Conservation (phyloP, 257 asterid species). For the Fraxinus anomala region DNA sequence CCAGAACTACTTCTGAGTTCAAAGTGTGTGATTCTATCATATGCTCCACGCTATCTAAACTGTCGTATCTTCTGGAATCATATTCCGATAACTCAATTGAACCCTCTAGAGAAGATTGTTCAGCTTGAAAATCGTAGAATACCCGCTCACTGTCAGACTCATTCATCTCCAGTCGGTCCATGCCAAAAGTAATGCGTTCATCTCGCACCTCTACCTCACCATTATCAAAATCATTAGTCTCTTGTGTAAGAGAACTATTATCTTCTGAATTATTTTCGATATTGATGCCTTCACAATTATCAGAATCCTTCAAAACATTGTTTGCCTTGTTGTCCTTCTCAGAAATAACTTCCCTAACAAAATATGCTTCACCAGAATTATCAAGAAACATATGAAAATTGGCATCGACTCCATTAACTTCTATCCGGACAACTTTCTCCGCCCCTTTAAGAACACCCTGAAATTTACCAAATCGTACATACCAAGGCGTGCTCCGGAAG, state of each 20-base stretch:
- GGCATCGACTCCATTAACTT: slow-evolving; percentile 80
- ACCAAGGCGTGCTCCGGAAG: slow-evolving; percentile 88
- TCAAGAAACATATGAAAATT: slow-evolving; percentile 75
- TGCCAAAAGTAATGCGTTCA: slow-evolving; percentile 41
- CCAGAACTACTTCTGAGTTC: slow-evolving; percentile 68
- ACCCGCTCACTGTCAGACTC: slow-evolving; percentile 70
- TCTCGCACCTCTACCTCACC: slow-evolving; percentile 57
- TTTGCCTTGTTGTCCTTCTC: slow-evolving; percentile 39
- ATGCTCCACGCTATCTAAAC: slow-evolving; percentile 56
- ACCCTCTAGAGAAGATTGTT: slow-evolving; percentile 62
- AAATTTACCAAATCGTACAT: slow-evolving; percentile 87
- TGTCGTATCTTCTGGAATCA: slow-evolving; percentile 57
- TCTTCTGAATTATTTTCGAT: slow-evolving; percentile 35
- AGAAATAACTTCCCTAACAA: slow-evolving; percentile 60
- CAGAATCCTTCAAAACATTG: slow-evolving; percentile 37
- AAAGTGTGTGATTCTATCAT: slow-evolving; percentile 57
- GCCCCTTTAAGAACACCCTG: slow-evolving; percentile 92
- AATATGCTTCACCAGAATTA: slow-evolving; percentile 90
- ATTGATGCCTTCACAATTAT: slow-evolving; percentile 31
- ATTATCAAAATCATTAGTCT: slow-evolving; percentile 35
- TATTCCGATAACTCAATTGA: slow-evolving; percentile 70
- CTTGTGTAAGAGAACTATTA: slow-evolving; percentile 33
- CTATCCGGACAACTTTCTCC: slow-evolving; percentile 75
- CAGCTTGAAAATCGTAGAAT: slow-evolving; percentile 81
- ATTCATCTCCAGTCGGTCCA: slow-evolving; percentile 18